These are phyloP conservation scores for Physaria fendleri DNA, from an alignment of 345 rosid species.

Conservation along the genomic window DNA sequence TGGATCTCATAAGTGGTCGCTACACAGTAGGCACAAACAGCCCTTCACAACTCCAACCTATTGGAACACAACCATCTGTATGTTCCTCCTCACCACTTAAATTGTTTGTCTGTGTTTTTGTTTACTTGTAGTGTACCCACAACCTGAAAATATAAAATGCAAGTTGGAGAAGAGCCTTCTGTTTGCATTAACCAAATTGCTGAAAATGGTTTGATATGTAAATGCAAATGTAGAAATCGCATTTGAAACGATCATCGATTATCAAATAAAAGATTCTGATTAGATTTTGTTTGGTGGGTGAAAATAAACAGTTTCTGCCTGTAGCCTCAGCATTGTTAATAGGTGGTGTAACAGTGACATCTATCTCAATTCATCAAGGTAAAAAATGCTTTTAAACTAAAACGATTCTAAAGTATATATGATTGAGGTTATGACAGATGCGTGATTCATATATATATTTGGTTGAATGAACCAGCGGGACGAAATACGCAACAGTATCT, in stretches of 20 bases:
- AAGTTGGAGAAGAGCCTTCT: too few species aligned
- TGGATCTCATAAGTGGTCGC: constrained; percentile 90
- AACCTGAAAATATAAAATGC: too few species aligned
- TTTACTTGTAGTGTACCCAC: too few species aligned
- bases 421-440: background rate
- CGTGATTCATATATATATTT: background rate
- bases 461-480: constrained; percentile 44
- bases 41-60: constrained; percentile 70
- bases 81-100: constrained; percentile 21
- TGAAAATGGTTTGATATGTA: background rate
- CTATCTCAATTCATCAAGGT: constrained; percentile 91
- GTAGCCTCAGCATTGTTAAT: constrained; percentile 83
- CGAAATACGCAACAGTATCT: constrained; percentile 66
- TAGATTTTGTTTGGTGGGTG: background rate
- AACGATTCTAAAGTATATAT: background rate
- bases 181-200: too few species aligned
- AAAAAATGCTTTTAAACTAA: background rate
- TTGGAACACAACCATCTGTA: constrained; percentile 62
- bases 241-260: background rate
- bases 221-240: background rate
- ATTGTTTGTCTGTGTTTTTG: too few species aligned
- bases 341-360: constrained; percentile 80
- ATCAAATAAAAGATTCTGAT: background rate
- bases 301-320: constrained; percentile 73
- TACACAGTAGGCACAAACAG: constrained; percentile 54